Base-by-base conservation (phyloP, 139 green algal genomes). In the Tetradesmus lagerheimii region DNA sequence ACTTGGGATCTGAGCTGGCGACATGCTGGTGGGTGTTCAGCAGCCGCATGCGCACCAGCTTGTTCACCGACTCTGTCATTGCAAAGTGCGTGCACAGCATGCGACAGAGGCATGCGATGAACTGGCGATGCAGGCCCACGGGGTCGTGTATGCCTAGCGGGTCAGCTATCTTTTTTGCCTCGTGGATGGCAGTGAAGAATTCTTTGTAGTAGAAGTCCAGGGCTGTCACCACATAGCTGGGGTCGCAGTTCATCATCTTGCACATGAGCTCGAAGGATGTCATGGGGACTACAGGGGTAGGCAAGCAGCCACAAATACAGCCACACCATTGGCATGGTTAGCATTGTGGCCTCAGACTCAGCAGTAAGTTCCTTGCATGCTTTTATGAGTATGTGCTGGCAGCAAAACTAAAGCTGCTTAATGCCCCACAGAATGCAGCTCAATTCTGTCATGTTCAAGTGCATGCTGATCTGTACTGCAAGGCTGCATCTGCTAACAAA, bases 11-110 rank as follows among this genome's bases (percentile, higher is more conserved):
- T 9, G 62, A 9, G 62, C 23, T 75, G 8, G 62, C 15, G 9
- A 75, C 20, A 14, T 5, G 25, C 4, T n/a, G 6, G 62, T 80
- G 31, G 5, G 71, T 80, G n/a, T 27, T 18, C 71, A 41, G 25
- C 71, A 80, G 71, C 71, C 71, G 71, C 71, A 80, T 18, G n/a
- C 71, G 71, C 71, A 80, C n/a, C 71, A 80, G 71, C 62, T 74
- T 74, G 14, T 14, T n/a, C 20, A 74, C 62, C 25, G 62, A 34
- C 62, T 74, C 62, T 0, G 62, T 74, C 62, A 74, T 74, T 0
- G 62, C 14, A 16, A n/a, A 16, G 62, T 74, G 62, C 25, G 62
- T 34, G 25, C 62, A 74, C 62, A 74, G 20, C 62, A 74, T 74
- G 62, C 62, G 62, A 16, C 62, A n/a, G 23, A 74, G 62, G 62